phyloP scores from a whole-genome alignment of 257 asterid genomes.

The Mitragyna speciosa region DNA sequence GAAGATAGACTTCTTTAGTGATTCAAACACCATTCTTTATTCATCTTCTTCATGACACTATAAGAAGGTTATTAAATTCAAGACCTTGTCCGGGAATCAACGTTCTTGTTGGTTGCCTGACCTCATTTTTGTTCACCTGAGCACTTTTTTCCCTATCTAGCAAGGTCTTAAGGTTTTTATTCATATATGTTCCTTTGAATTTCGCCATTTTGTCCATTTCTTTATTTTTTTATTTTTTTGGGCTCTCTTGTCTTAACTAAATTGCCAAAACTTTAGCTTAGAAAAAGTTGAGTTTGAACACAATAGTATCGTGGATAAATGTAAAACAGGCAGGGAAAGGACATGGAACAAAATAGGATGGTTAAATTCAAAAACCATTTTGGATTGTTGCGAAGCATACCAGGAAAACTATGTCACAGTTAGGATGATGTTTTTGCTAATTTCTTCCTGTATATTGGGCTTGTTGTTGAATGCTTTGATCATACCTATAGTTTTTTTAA shows the following conservation, averaged over 20 bases:
- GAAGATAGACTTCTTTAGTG: slow-evolving; percentile 66
- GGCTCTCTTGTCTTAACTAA: neutral
- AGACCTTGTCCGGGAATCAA: slow-evolving; percentile 75
- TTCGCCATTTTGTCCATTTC: slow-evolving; percentile 33
- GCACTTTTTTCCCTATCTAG: slow-evolving; percentile 53
- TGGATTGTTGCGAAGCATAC: no score
- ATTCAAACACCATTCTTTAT: slow-evolving; percentile 79
- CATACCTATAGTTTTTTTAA: slow-evolving; percentile 33
- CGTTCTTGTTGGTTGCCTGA: slow-evolving; percentile 43
- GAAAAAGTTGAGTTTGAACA: slow-evolving; percentile 7
- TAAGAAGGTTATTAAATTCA: slow-evolving; percentile 71
- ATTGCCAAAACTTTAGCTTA: neutral
- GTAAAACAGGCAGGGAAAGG: neutral
- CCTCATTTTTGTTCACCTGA: slow-evolving; percentile 27
- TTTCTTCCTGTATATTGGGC: slow-evolving; percentile 32
- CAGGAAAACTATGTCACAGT: no score
- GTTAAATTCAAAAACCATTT: no score
- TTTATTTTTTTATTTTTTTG: neutral
- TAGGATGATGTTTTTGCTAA: slow-evolving; percentile 2
- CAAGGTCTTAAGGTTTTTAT: slow-evolving; percentile 56
- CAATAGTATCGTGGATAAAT: slow-evolving; percentile 26
- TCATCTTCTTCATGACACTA: slow-evolving; percentile 57
- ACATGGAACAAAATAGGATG: slow-evolving; percentile 13
- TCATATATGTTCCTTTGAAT: slow-evolving; percentile 31
- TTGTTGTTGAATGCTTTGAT: slow-evolving; percentile 46